A percentile compares a stretch with the other conserved stretches of the same genome.
Evolutionary conservation across 2,329 filamentous ascomycete genomes (phyloP).

Genomic region (Clathrospora elynae): DNA sequence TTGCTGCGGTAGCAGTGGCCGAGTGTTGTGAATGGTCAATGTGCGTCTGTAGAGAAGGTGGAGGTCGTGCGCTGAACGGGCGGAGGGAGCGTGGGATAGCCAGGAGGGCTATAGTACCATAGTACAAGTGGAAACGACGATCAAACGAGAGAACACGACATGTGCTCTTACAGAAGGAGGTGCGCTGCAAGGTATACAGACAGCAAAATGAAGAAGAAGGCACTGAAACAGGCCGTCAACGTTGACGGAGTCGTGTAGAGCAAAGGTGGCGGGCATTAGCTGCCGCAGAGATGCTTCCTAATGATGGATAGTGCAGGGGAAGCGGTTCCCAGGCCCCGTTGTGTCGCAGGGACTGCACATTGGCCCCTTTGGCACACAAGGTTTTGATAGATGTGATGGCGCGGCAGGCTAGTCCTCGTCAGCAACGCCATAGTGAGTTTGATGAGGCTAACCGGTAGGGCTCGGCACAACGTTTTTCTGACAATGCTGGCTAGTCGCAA

Average conservation of each 20-base stretch:
- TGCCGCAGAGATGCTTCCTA: slow-evolving; percentile 30
- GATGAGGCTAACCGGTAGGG: slow-evolving; percentile 15
- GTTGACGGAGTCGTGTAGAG: slow-evolving; percentile 36
- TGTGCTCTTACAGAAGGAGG: slow-evolving; percentile 29
- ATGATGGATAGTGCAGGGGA: slow-evolving; percentile 32
- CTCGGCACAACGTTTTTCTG: slow-evolving; percentile 17
- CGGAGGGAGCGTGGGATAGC: slow-evolving; percentile 38
- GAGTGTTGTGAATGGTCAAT: slow-evolving; percentile 21
- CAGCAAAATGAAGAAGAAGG: slow-evolving; percentile 25
- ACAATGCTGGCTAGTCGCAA: slow-evolving; percentile 10
- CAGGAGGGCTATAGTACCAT: slow-evolving; percentile 30
- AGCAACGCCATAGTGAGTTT: slow-evolving; percentile 24
- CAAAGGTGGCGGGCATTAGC: slow-evolving; percentile 35
- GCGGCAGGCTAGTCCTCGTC: slow-evolving; percentile 21
- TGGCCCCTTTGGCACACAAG: slow-evolving; percentile 40
- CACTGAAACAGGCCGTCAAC: slow-evolving; percentile 39
- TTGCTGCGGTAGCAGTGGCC: slow-evolving; percentile 4
- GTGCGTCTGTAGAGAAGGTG: slow-evolving; percentile 19
- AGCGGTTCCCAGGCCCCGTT: slow-evolving; percentile 32
- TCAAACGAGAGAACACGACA: slow-evolving; percentile 48
- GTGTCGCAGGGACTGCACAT: slow-evolving; percentile 34
- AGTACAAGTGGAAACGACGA: slow-evolving; percentile 32
- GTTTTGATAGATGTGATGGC: slow-evolving; percentile 28
- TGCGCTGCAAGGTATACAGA: slow-evolving; percentile 32
- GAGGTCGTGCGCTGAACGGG: slow-evolving; percentile 16